Conservation (phyloP, 768 basidiomycete species). For the Collybia nuda region DNA sequence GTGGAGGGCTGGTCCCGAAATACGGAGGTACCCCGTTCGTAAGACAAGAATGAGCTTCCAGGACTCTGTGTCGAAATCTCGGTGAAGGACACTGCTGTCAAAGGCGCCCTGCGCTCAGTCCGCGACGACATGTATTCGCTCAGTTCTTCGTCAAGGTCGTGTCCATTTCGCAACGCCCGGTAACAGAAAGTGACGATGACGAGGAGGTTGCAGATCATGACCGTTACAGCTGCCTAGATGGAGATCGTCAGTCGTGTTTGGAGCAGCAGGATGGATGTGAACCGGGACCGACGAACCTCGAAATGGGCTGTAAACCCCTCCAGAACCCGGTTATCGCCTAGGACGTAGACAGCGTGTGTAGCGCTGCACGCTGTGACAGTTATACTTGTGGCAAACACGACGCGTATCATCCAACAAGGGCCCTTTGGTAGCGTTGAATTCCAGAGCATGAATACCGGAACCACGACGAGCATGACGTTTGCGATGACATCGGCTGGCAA, state of each 20-base stretch:
- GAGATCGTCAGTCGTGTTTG: background rate
- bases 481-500: background rate
- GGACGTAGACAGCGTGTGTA: background rate
- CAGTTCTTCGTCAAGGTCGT: background rate
- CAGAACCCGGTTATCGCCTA: background rate
- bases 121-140: no score
- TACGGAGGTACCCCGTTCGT: no score
- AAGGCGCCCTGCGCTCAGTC: no score
- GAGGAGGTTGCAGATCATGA: slow-evolving; percentile 1
- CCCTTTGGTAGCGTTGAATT: background rate
- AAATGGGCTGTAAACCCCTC: slow-evolving; percentile 1
- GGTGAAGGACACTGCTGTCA: no score
- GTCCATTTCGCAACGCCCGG: background rate
- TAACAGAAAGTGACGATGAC: background rate
- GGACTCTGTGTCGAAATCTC: no score
- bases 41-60: no score
- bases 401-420: slow-evolving; percentile 1
- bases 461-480: background rate
- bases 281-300: background rate
- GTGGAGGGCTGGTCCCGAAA: no score
- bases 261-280: background rate
- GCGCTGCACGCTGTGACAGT: background rate
- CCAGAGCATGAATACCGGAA: slow-evolving; percentile 1
- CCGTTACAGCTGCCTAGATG: background rate
- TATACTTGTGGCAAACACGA: background rate